phyloP scores from a whole-genome alignment of 2,329 filamentous ascomycete genomes.

The Aspergillus eucalypticola region DNA sequence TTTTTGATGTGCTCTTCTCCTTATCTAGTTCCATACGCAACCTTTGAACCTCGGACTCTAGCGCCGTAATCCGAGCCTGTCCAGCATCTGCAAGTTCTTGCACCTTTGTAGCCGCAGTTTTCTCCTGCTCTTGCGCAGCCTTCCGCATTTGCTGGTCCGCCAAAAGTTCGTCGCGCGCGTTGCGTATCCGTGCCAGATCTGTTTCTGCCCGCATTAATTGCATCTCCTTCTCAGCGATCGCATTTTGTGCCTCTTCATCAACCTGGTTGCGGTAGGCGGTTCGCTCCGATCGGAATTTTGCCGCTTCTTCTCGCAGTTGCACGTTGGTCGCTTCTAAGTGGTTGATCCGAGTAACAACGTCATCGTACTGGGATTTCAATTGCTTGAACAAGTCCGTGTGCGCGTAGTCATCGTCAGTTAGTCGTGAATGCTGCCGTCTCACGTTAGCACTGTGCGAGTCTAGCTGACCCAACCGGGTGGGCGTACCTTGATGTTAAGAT shows the following conservation, averaged over 20 bases:
- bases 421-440: constrained; percentile 58
- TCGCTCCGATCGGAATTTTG: constrained; percentile 81
- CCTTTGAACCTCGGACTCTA: constrained; percentile 81
- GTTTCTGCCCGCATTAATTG: constrained; percentile 78
- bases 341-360: constrained; percentile 88
- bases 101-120: constrained; percentile 67
- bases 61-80: constrained; percentile 73
- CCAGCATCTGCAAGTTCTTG: constrained; percentile 78
- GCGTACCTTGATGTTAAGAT: constrained; percentile 61
- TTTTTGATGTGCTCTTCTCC: constrained; percentile 39
- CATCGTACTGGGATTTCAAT: constrained; percentile 85
- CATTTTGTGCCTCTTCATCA: constrained; percentile 73
- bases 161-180: constrained; percentile 78
- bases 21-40: constrained; percentile 60
- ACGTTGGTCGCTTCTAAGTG: constrained; percentile 86
- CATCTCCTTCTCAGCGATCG: constrained; percentile 75
- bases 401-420: constrained; percentile 90
- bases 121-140: constrained; percentile 74
- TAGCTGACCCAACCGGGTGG: background rate
- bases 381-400: constrained; percentile 92
- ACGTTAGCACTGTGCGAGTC: constrained; percentile 5
- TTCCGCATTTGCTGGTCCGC: constrained; percentile 81
- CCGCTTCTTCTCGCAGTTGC: constrained; percentile 78
- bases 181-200: constrained; percentile 82
- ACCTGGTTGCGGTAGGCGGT: constrained; percentile 78